Base-by-base conservation (phyloP, 75 land plant species). In the Pinus tabuliformis region DNA sequence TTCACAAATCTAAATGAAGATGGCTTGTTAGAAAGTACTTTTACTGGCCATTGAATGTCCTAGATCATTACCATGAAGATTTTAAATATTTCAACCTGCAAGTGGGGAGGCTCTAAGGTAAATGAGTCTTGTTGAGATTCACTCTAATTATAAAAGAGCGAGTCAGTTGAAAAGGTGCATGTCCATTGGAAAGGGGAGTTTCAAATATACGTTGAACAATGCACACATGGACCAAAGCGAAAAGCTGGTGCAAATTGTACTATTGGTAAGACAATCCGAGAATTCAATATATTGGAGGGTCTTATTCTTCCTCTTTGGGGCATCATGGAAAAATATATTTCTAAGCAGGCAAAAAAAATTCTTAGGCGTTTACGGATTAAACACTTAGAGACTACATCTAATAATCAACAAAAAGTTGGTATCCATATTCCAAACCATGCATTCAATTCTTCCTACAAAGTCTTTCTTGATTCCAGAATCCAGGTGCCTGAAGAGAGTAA, bases 161-260 rank as follows among this genome's bases (percentile, higher is more conserved):
- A 5, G 3, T 37, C 2, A 37, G 39, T 37, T 37, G 39, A 37
- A 37, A 37, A 37, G 39, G 39, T 0, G 2, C 39, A 0, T 2
- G 2, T 37, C 3, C 5, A 2, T 37, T 37, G 39, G 39, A 3
- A 2, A 37, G 39, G 5, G 39, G 39, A 37, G 39, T 37, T 37
- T 37, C 39, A 37, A 37, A 3, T 37, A 37, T 37, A 3, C 5
- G 39, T 37, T 37, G 39, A 2, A 76, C 85, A 96, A 97, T 96
- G 99, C 80, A 92, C 92, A 95, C 99, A 96, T 81, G 97, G 99
- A 21, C 98, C 95, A 18, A 94, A 94, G 57, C 94, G 99, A 59
- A 96, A 96, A 84, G 74, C 82, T 52, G 95, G 95, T 20, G 73
- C 82, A 71, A 83, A 54, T 76, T 96, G 99, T 73, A 90, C 99